A percentile compares a stretch with the other conserved stretches of the same genome.
phyloP scores from a whole-genome alignment of 2,329 filamentous ascomycete genomes.

The Cordyceps farinosa region DNA sequence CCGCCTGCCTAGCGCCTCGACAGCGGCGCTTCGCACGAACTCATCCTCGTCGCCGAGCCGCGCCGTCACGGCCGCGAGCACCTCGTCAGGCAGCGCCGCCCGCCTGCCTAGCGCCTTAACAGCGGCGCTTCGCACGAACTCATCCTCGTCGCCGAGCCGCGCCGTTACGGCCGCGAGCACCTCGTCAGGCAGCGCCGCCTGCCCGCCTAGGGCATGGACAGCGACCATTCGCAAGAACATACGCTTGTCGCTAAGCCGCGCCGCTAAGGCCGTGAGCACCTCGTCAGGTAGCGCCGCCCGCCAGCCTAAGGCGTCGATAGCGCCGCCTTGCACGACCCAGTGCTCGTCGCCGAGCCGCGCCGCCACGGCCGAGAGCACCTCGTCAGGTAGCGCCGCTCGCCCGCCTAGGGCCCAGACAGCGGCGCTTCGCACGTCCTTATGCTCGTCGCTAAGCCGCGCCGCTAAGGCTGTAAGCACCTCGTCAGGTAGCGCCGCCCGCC shows the following conservation, averaged over 20 bases:
- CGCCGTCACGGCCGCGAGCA: not conserved
- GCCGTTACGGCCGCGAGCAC: not conserved
- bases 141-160: not conserved
- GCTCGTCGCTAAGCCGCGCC: not conserved
- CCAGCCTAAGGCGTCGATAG: slow-evolving; percentile 5
- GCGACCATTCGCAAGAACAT: not conserved
- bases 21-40: not conserved
- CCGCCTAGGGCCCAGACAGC: not conserved
- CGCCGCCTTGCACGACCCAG: not conserved
- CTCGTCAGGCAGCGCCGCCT: no score
- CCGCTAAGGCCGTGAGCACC: not conserved
- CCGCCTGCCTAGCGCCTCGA: not conserved
- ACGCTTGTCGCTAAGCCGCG: not conserved
- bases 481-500: not conserved
- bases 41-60: no score
- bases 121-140: not conserved
- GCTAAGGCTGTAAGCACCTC: not conserved
- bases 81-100: not conserved
- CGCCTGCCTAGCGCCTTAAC: not conserved
- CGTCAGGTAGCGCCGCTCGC: not conserved
- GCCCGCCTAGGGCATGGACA: not conserved
- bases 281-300: slow-evolving; percentile 11
- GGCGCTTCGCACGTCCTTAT: not conserved
- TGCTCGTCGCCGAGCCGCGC: not conserved
- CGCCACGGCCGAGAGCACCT: not conserved